Base-by-base conservation (phyloP, 768 basidiomycete species). In the Chalciporus piperatus region DNA sequence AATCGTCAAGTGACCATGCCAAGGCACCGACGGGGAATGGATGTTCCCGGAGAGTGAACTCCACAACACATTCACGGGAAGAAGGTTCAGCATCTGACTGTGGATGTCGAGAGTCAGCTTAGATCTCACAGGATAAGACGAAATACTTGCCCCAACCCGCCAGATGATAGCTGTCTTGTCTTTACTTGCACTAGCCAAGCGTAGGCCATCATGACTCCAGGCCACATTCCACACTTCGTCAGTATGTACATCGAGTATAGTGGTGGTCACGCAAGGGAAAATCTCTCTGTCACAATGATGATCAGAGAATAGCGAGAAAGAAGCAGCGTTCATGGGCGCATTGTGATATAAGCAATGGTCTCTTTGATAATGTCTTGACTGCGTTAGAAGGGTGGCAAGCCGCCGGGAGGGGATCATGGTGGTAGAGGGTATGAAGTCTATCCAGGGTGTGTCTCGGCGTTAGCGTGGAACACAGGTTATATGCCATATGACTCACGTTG, bases 161-260 rank as follows among this genome's bases (percentile, higher is more conserved):
- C 95, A 98, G 45, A 98, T 87, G 49, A 97, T 89, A 7, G 89
- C 93, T 5, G 80, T 78, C 72, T 81, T 83, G 70, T 98, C 96
- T 68, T 82, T 90, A 50, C 94, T 88, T 33, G 88, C 89, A 57
- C 85, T 94, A 27, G 95, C 97, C 45, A 99, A 75, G 60, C 79
- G 85, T 44, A 71, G 69, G 2, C 97, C 97, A 65, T 87, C 85
- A 60, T 90, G 91, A 69, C 93, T 96, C 95, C 95, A 99, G 65
- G 87, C 88, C 52, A 98, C 70, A 64, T 89, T 85, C 95, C 96
- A 98, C 39, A 99, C 94, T 67, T 99, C 93, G 64, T 98, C 92
- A 11, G 76, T 79, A 69, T 98, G 96, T 27, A 86, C 90, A 41
- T 85, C 81, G 52, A 98, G 73, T 46, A 94, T 85, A 22, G 88